Percentiles rank a stretch among this genome's conserved stretches.
Evolutionary conservation across 306 rosid species (phyloP).

Genomic region (Quercus wislizeni): DNA sequence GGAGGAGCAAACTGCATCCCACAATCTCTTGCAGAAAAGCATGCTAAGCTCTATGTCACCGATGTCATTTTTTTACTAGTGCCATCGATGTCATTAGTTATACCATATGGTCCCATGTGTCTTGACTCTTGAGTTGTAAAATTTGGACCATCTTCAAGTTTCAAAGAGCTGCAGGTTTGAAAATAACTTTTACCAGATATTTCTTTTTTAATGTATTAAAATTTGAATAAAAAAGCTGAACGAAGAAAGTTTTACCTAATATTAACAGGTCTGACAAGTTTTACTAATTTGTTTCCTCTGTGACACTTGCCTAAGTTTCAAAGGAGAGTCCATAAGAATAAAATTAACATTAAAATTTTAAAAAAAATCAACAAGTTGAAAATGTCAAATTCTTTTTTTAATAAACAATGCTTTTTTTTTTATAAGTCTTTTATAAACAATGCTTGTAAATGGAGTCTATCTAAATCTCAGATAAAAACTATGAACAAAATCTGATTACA

Average conservation of each 20-base stretch:
- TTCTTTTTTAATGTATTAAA: neutral
- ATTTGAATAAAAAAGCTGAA: neutral
- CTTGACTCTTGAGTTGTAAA: neutral
- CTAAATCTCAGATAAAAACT: neutral
- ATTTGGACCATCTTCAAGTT: neutral
- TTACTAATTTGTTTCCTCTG: neutral
- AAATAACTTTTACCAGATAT: neutral
- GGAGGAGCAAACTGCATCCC: neutral
- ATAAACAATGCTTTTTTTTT: too few species aligned
- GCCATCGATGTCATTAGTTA: neutral
- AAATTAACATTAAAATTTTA: neutral
- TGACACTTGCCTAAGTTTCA: neutral
- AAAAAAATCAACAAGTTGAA: neutral
- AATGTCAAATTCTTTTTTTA: neutral
- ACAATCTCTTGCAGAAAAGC: neutral
- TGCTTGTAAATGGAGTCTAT: neutral
- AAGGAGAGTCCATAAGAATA: neutral
- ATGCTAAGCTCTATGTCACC: neutral
- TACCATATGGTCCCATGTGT: too few species aligned
- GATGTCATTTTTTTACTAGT: neutral
- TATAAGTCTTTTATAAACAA: neutral
- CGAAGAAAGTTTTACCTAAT: neutral
- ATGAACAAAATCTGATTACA: neutral
- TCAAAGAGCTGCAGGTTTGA: neutral
- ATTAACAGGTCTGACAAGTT: neutral